Conservation (phyloP, 306 rosid genomes). For the Vigna angularis region DNA sequence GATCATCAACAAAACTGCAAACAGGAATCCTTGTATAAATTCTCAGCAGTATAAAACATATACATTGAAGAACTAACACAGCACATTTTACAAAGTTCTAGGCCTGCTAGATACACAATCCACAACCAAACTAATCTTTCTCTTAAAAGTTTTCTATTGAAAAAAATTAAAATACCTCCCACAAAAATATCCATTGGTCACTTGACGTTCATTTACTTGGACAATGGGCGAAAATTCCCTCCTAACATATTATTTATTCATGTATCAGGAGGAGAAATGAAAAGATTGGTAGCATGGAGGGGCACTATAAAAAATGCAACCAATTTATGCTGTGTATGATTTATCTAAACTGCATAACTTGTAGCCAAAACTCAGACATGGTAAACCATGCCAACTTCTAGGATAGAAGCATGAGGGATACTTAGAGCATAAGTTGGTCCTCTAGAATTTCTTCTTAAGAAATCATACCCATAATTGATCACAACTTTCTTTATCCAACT, state of each 20-base stretch:
- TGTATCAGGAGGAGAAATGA: constrained; percentile 35
- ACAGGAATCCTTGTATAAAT: background rate
- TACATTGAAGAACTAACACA: background rate
- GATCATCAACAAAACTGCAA: background rate
- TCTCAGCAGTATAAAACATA: background rate
- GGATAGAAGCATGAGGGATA: constrained; percentile 90
- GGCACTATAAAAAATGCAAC: constrained; percentile 22
- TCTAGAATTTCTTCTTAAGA: constrained; percentile 91
- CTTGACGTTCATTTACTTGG: background rate
- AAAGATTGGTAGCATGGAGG: background rate
- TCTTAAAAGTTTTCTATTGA: background rate
- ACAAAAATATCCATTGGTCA: background rate
- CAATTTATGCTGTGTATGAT: constrained; percentile 55
- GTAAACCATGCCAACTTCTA: constrained; percentile 96
- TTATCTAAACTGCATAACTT: constrained; percentile 42
- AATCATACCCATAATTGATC: constrained; percentile 85
- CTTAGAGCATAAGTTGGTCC: constrained; percentile 86
- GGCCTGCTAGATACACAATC: background rate
- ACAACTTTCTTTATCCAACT: constrained; percentile 79
- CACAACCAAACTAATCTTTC: background rate
- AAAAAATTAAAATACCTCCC: background rate
- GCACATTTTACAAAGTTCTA: background rate
- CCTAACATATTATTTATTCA: constrained; percentile 40
- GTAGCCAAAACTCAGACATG: constrained; percentile 59
- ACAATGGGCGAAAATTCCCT: constrained; percentile 25